These are phyloP conservation scores for Metschnikowia shivogae DNA, from an alignment of 805 yeast species.

Conservation along the genomic window DNA sequence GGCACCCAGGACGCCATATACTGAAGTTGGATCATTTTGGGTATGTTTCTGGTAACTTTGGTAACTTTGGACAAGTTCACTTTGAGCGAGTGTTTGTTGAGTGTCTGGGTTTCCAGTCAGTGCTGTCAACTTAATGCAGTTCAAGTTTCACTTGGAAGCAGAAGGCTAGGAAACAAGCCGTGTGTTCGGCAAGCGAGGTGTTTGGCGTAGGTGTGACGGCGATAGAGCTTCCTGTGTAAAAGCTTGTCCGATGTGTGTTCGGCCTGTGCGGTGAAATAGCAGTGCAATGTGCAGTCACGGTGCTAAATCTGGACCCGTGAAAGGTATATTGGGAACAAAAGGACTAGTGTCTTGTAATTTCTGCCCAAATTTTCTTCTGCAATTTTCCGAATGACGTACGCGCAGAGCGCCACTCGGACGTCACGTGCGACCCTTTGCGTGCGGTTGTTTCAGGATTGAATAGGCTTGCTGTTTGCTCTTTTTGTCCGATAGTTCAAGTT, in stretches of 20 bases:
- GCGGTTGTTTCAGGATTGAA: too few relatives aligned
- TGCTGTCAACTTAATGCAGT: background rate
- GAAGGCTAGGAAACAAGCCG: too few relatives aligned
- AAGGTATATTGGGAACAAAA: background rate
- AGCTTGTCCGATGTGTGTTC: too few relatives aligned
- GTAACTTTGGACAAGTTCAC: background rate
- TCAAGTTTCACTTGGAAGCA: too few relatives aligned
- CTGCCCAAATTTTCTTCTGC: constrained; percentile 1
- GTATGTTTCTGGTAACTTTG: background rate
- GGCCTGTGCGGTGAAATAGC: too few relatives aligned
- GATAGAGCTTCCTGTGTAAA: too few relatives aligned
- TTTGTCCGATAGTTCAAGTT: background rate
- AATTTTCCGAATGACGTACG: constrained; percentile 2
- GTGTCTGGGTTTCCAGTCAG: background rate
- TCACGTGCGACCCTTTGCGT: background rate
- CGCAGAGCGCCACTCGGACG: constrained; percentile 6
- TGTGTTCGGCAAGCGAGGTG: too few relatives aligned
- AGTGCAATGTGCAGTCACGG: background rate
- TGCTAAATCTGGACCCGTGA: background rate
- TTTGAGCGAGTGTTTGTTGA: background rate
- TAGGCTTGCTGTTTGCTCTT: background rate
- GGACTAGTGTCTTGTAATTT: constrained; percentile 1
- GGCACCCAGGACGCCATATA: constrained; percentile 76
- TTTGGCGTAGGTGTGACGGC: too few relatives aligned
- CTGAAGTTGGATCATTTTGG: constrained; percentile 26